Evolutionary conservation across 257 asterid species (phyloP), one percentile per base, ranked within the genome.

Genomic region (Fraxinus americana): DNA sequence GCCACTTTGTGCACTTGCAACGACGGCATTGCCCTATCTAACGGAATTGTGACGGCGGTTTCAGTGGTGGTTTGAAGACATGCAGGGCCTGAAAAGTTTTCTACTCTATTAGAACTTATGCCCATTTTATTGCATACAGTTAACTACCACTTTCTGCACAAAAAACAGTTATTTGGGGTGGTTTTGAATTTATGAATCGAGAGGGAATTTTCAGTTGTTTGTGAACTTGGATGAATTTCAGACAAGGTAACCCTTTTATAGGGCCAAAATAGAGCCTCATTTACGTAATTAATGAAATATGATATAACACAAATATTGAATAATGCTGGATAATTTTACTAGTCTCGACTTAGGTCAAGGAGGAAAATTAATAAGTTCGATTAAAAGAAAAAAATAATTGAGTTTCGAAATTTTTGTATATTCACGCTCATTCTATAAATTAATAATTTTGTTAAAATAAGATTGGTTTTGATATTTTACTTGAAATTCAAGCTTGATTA

Each of bases 1-100:
- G 89, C 82, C 27, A 94, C 97, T 63, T 32, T 81, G 90, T 92
- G 97, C 25, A 88, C 87, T 74, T 86, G 88, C 29, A 78, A 4
- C 27, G 88, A 72, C 41, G 83, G 75, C 78, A 48, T 48, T 48
- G 57, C 57, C 19, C 41, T 43, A 17, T 70, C 74, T 34, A 14
- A 48, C n/a, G 57, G 57, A 45, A 78, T 57, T 2, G 13, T 17
- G 67, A 25, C 32, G 21, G 52, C 19, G 19, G 52, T 13, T 13
- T 5, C 54, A 11, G 25, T 41, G 80, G 43, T 38, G 48, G 86
- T 41, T 1, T 68, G 75, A 30, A 73, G 79, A 19, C 71, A 71
- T 77, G 74, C 85, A 17, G 75, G 70, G 82, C 73, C 85, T 12
- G 89, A 74, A 17, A 83, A 83, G 17, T 85, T 78, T 45, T 91